phyloP scores from a whole-genome alignment of 345 rosid genomes.

The Eucalyptus sp. region DNA sequence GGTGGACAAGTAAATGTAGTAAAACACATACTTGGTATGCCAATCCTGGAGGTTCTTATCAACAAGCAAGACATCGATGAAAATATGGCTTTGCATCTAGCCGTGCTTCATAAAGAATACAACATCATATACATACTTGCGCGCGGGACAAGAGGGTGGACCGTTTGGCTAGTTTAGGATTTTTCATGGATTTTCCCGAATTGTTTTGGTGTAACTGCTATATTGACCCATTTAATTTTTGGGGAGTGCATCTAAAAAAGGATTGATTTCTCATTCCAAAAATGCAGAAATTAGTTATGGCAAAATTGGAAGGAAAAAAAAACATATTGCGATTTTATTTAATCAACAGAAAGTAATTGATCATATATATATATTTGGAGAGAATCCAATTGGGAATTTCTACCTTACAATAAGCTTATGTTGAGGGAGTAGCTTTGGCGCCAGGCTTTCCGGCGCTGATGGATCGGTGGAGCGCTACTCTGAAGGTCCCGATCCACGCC shows the following conservation, averaged over 20 bases:
- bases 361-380: background rate
- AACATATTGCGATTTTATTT: background rate
- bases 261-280: background rate
- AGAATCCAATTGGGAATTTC: background rate
- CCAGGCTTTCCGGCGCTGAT: background rate
- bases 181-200: background rate
- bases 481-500: conserved; percentile 44
- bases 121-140: background rate
- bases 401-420: background rate
- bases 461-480: conserved; percentile 55
- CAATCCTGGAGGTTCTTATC: no score
- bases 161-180: no score
- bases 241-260: no score
- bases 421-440: background rate
- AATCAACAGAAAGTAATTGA: no score
- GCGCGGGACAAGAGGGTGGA: no score
- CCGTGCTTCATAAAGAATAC: background rate
- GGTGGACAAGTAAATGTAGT: no score
- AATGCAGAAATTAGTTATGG: background rate
- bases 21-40: no score
- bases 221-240: background rate
- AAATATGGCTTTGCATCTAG: background rate
- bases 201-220: background rate
- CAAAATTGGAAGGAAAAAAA: no score
- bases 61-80: background rate